Base-by-base conservation (phyloP, 371 early-diverging fungal genomes). In the Umbelopsis sp. region DNA sequence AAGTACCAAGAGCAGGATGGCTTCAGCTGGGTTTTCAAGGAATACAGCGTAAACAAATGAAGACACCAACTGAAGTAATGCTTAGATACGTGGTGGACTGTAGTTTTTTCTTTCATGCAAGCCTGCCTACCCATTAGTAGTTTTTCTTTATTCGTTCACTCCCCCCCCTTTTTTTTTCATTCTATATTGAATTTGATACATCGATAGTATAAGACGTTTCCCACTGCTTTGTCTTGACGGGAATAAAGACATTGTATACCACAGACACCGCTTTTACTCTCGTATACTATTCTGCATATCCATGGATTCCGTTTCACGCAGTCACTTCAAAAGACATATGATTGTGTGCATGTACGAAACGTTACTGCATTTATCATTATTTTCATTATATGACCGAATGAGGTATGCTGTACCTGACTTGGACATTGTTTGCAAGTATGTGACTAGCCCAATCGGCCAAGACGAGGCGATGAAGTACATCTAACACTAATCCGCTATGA, bases 1-100 rank as follows among this genome's bases (percentile, higher is more conserved):
- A 81, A 80, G 69, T 81, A 57, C 57, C 57, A 57, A 35, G 57
- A 57, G 57, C 57, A 57, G 18, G 57, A 57, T 35, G 57, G 57
- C 16, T 57, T 57, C 14, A 57, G 57, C 57, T 57, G 57, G 57
- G 57, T 57, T 57, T 57, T 14, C 35, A 57, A 57, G 35, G 57
- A 57, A 9, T 57, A 57, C 48, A 20, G 16, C 35, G 57, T 35
- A 1, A 57, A 57, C 32, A 24, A 57, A 57, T 57, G 29, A 37
- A 18, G 11, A 12, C 35, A 11, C 3, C 35, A 53, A 24, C 24
- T 18, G 18, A 18, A 57, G 29, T 57, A 57, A 35, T 35, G 29
- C 35, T 57, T 57, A 57, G 57, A 29, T 53, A 35, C 18, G 18
- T 35, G 29, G 57, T 35, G 35, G 35, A 57, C 18, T n/a, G 18